A percentile compares a stretch with the other conserved stretches of the same genome.
Evolutionary conservation across 495 filamentous ascomycete genomes (phyloP).

Genomic region (Talaromyces adpressus): DNA sequence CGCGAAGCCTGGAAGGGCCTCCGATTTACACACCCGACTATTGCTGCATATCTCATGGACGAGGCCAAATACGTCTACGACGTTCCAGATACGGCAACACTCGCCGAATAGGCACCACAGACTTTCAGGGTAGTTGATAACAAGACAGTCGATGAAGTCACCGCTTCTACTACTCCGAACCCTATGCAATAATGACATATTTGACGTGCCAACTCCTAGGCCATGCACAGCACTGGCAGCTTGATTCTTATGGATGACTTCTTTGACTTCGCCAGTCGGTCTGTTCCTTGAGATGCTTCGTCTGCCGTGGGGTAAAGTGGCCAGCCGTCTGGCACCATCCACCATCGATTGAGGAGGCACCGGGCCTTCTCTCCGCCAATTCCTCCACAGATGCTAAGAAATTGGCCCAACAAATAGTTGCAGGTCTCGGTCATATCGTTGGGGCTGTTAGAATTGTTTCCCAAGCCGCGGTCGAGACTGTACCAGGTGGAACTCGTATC

Average conservation of each 20-base stretch:
- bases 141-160: constrained; percentile 14
- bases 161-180: constrained; percentile 12
- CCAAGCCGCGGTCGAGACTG: too few species aligned
- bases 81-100: constrained; percentile 12
- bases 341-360: constrained; percentile 16
- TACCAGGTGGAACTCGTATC: too few species aligned
- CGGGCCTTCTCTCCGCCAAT: background rate
- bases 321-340: constrained; percentile 11
- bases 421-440: too few species aligned
- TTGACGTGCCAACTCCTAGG: constrained; percentile 17
- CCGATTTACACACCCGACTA: constrained; percentile 26
- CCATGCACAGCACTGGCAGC: constrained; percentile 23
- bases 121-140: constrained; percentile 19
- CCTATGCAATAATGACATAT: constrained; percentile 17
- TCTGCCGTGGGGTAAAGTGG: constrained; percentile 24
- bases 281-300: background rate
- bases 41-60: constrained; percentile 16
- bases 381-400: too few species aligned
- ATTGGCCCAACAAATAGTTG: too few species aligned
- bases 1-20: constrained; percentile 21
- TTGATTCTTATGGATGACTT: constrained; percentile 19
- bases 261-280: constrained; percentile 8
- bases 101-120: constrained; percentile 20
- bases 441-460: too few species aligned
- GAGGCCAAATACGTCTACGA: constrained; percentile 16